Evolutionary conservation across 1,284 basidiomycete species (phyloP), one percentile per base, ranked within the genome.

Genomic region (Ceratobasidium sp.): DNA sequence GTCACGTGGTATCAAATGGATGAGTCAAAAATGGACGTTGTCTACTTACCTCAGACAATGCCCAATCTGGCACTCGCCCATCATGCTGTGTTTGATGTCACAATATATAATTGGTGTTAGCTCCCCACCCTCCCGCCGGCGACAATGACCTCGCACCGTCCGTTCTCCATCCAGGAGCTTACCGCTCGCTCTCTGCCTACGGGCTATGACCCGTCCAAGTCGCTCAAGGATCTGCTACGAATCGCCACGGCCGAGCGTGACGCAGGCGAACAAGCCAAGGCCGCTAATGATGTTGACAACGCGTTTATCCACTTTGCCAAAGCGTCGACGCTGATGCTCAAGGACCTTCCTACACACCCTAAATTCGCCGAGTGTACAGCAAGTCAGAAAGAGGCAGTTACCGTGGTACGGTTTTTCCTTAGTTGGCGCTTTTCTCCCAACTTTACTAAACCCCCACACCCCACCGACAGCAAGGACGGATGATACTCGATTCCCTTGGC

Each of bases 251-350:
- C 79, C 75, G 84, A 85, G 80, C 82, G 85, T 77, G 82, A 84
- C 79, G 80, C 82, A 59, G 85, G 82, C 59, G 81, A 81, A 68
- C 85, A 86, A 33, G 89, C 86, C 23, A 87, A 87, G 78, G 82
- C 83, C 46, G 84, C 84, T 71, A 86, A 86, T 0, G 88, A 92
- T 81, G 84, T 89, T 46, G 90, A 92, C 81, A 84, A 82, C 70
- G 90, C 89, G 0, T 92, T 91, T 82, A 85, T 92, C 9, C 85
- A 88, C 78, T 89, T 87, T 78, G 91, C 91, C 5, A 87, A 86
- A 80, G 90, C 91, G 17, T 90, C 91, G 4, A 91, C 90, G 1
- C 86, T 92, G 56, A 90, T 91, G 7, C 86, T 91, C 10, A 90
- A 92, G 83, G 89, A 88, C 81, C 82, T 92, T 38, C 91, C 90